Conservation (phyloP, 2,329 filamentous ascomycete species). For the Diaporthe sp. region DNA sequence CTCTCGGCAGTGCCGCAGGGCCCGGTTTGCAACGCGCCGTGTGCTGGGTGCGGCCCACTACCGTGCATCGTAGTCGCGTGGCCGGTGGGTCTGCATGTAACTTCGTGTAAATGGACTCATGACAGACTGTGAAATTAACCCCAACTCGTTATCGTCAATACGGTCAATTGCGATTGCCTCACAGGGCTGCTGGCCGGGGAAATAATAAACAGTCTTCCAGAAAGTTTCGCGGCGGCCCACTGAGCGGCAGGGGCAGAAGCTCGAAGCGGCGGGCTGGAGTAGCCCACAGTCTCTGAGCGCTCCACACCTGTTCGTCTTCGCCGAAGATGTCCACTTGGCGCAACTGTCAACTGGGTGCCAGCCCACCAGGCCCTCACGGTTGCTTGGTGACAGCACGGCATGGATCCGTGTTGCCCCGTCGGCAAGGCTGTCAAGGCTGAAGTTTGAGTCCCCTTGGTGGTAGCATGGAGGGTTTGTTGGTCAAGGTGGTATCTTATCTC, state of each 20-base stretch:
- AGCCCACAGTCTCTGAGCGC: constrained; percentile 17
- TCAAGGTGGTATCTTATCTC: constrained; percentile 6
- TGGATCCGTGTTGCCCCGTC: constrained; percentile 29
- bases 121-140: constrained; percentile 20
- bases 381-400: constrained; percentile 29
- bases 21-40: constrained; percentile 14
- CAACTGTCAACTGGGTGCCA: constrained; percentile 25
- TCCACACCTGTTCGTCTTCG: constrained; percentile 39
- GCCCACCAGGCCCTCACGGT: constrained; percentile 14
- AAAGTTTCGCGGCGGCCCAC: constrained; percentile 33
- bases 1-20: constrained; percentile 33
- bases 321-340: constrained; percentile 35
- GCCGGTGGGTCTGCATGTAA: constrained; percentile 36
- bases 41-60: constrained; percentile 27
- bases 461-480: background rate
- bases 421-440: constrained; percentile 31
- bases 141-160: background rate
- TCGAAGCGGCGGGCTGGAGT: constrained; percentile 23
- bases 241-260: constrained; percentile 21
- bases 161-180: constrained; percentile 23
- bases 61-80: constrained; percentile 38
- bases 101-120: constrained; percentile 34
- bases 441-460: constrained; percentile 9
- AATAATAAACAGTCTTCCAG: constrained; percentile 21
- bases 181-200: constrained; percentile 15